A percentile compares a stretch with the other conserved stretches of the same genome.
These are phyloP conservation scores for Curvularia verruculosa DNA, from an alignment of 2,329 filamentous ascomycete species.

Conservation along the genomic window DNA sequence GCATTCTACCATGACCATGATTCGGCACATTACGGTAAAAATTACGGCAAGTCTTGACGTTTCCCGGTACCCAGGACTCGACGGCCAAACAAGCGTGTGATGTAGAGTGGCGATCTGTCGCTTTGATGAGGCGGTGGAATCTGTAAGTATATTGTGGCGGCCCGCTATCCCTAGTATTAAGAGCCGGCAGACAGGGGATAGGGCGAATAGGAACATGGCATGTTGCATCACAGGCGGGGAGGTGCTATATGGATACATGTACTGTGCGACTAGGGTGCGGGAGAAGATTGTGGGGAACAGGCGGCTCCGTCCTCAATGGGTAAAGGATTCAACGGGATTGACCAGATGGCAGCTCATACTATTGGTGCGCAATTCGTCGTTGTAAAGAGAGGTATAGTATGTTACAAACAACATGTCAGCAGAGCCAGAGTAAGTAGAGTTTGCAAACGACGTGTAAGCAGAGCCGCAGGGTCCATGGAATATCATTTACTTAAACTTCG, in stretches of 20 bases:
- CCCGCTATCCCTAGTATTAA: constrained; percentile 38
- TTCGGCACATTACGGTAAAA: constrained; percentile 27
- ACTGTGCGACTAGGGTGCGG: constrained; percentile 13
- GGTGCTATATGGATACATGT: constrained; percentile 20
- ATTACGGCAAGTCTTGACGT: constrained; percentile 9
- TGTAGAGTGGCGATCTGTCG: constrained; percentile 33
- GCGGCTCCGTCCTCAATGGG: constrained; percentile 19
- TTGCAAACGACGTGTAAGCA: constrained; percentile 2
- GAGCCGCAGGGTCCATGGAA: neutral
- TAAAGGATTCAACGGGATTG: constrained; percentile 4
- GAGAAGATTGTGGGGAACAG: constrained; percentile 15
- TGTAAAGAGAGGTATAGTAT: neutral
- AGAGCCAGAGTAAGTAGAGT: neutral
- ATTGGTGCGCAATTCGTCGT: constrained; percentile 1
- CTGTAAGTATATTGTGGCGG: constrained; percentile 39
- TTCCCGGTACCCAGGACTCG: constrained; percentile 4
- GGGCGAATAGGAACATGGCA: constrained; percentile 31
- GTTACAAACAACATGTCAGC: too few species aligned
- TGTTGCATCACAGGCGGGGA: constrained; percentile 20
- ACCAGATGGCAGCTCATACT: neutral
- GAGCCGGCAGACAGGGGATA: constrained; percentile 30
- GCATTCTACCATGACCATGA: constrained; percentile 22
- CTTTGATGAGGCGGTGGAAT: constrained; percentile 34
- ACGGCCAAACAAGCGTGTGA: constrained; percentile 17
- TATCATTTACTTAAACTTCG: neutral